Evolutionary conservation across 345 rosid species (phyloP).

Genomic region (Eucalyptus cloeziana): DNA sequence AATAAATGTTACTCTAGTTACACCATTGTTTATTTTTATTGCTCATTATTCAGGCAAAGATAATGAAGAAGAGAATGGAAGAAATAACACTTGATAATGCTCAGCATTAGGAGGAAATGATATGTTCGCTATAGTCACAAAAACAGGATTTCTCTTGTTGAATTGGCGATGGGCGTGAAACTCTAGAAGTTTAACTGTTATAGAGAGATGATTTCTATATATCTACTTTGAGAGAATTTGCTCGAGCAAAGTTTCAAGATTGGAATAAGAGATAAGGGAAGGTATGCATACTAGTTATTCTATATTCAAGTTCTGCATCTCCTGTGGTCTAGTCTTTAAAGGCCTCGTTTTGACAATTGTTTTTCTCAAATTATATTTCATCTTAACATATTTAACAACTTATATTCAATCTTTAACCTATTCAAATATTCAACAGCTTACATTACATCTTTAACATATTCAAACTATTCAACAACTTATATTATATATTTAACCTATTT

Average conservation of each 20-base stretch:
- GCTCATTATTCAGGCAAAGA: constrained; percentile 50
- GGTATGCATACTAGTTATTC: constrained; percentile 10
- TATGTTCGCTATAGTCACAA: not conserved
- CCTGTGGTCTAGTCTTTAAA: not conserved
- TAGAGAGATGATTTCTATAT: not conserved
- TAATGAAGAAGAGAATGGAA: constrained; percentile 88
- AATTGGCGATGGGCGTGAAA: not conserved
- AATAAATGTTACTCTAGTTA: not conserved
- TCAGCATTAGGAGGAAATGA: constrained; percentile 88
- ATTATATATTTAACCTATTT: too few species aligned
- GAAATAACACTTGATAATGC: constrained; percentile 88
- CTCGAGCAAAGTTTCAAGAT: constrained; percentile 89
- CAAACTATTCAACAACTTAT: too few species aligned
- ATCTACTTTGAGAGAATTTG: constrained; percentile 52
- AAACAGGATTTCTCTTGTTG: not conserved
- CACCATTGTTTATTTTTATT: not conserved
- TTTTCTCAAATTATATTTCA: not conserved
- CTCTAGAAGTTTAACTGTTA: not conserved
- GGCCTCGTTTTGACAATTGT: not conserved
- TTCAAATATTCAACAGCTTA: too few species aligned
- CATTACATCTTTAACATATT: too few species aligned
- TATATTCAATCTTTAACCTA: too few species aligned
- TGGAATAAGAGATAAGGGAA: constrained; percentile 97
- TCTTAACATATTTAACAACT: too few species aligned
- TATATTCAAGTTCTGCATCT: not conserved